Conservation (phyloP, 192 early-diverging fungal species). For the Coemansia sp. region DNA sequence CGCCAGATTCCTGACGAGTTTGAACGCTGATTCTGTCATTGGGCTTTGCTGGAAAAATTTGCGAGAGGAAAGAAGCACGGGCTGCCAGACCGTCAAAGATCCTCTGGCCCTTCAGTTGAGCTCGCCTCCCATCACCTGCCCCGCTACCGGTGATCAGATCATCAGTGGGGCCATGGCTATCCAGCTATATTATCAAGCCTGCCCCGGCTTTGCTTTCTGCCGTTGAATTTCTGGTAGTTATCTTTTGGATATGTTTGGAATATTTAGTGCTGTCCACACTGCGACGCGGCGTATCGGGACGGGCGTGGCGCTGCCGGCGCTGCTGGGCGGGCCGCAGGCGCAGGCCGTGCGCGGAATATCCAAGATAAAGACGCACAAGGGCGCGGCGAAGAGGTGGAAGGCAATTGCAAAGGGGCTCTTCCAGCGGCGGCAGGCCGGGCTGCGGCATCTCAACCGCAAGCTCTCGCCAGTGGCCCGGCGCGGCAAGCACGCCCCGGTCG, state of each 20-base stretch:
- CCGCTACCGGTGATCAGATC: too few relatives aligned
- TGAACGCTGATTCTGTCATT: conserved; percentile 7
- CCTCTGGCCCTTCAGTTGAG: too few relatives aligned
- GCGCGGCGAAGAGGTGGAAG: conserved; percentile 45
- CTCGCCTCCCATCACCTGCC: too few relatives aligned
- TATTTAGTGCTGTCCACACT: conserved; percentile 14
- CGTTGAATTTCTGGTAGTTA: not conserved
- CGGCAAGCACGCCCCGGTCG: conserved; percentile 38
- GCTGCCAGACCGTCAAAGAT: too few relatives aligned
- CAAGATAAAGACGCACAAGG: conserved; percentile 50
- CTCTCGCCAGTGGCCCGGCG: conserved; percentile 31
- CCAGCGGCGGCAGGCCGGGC: conserved; percentile 34
- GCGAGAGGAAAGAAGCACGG: too few relatives aligned
- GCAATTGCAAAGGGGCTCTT: conserved; percentile 34
- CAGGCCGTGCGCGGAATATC: conserved; percentile 39
- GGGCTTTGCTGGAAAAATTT: not conserved
- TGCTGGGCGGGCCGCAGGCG: conserved; percentile 33
- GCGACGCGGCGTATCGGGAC: conserved; percentile 12
- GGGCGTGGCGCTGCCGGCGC: not conserved
- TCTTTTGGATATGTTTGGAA: conserved; percentile 15
- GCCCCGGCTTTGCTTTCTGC: not conserved
- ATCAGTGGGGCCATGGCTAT: too few relatives aligned
- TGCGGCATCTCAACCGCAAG: conserved; percentile 39
- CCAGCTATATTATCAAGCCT: too few relatives aligned
- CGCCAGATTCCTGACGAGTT: conserved; percentile 22